Evolutionary conservation across 495 filamentous ascomycete genomes (phyloP).

Genomic region (Hyphodiscus hymeniophilus): DNA sequence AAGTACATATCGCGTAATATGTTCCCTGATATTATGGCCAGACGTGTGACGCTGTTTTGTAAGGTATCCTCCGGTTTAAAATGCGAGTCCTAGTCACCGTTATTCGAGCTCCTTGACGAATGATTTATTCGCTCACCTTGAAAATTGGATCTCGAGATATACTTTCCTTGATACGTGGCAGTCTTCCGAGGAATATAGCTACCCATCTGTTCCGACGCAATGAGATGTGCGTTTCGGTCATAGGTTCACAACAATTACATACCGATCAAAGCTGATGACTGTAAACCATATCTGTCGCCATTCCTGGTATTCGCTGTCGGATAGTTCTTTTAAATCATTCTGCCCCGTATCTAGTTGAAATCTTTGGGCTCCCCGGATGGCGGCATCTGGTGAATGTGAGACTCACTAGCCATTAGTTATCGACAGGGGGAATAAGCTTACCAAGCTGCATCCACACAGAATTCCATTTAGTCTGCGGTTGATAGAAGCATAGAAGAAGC

Average conservation of each 20-base stretch:
- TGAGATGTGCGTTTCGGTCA: constrained; percentile 1
- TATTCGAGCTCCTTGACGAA: constrained; percentile 2
- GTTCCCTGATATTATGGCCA: constrained; percentile 12
- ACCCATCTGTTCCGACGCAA: constrained; percentile 8
- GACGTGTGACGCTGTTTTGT: constrained; percentile 6
- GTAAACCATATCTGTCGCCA: constrained; percentile 14
- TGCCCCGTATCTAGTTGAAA: constrained; percentile 11
- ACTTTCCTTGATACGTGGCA: constrained; percentile 14
- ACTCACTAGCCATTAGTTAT: not conserved
- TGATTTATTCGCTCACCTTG: constrained; percentile 5
- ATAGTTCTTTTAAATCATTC: constrained; percentile 11
- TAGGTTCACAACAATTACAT: constrained; percentile 3
- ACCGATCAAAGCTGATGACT: constrained; percentile 15
- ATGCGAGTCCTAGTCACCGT: constrained; percentile 6
- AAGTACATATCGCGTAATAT: constrained; percentile 15
- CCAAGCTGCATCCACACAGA: constrained; percentile 15
- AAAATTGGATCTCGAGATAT: constrained; percentile 16
- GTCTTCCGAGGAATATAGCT: constrained; percentile 14
- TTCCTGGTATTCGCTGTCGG: constrained; percentile 10
- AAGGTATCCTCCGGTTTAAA: not conserved
- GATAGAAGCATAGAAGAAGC: constrained; percentile 14
- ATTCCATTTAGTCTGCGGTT: constrained; percentile 13
- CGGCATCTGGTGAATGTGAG: constrained; percentile 12
- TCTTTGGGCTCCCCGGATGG: constrained; percentile 13
- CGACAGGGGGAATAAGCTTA: constrained; percentile 4